A percentile compares a stretch with the other conserved stretches of the same genome.
phyloP scores from a whole-genome alignment of 192 early-diverging fungal species.

The Kickxella alabastrina region DNA sequence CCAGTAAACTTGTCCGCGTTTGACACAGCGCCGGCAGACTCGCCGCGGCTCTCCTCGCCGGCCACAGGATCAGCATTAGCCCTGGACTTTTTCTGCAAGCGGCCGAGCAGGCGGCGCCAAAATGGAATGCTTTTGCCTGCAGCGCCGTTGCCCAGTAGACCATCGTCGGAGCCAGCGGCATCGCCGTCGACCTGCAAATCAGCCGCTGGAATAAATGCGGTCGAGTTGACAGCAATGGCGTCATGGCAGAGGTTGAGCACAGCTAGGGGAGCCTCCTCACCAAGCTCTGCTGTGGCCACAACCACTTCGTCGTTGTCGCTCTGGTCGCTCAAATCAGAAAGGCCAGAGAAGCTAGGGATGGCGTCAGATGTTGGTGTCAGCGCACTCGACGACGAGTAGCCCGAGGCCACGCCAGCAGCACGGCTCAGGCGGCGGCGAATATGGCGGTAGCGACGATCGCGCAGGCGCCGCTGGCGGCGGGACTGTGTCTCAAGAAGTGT shows the following conservation, averaged over 20 bases:
- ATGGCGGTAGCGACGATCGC: constrained; percentile 37
- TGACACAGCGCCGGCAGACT: constrained; percentile 8
- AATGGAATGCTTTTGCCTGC: constrained; percentile 10
- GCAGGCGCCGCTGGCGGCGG: constrained; percentile 38
- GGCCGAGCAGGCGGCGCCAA: constrained; percentile 25
- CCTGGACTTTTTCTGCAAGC: neutral
- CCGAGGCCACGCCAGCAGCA: constrained; percentile 14
- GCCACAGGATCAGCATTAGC: neutral
- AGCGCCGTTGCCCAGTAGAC: constrained; percentile 10
- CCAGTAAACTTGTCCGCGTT: constrained; percentile 64
- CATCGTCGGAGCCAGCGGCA: constrained; percentile 24
- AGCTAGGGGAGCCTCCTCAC: constrained; percentile 43
- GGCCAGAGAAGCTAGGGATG: constrained; percentile 39
- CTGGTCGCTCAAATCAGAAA: constrained; percentile 46
- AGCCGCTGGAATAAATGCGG: constrained; percentile 58
- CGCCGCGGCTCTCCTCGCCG: constrained; percentile 25
- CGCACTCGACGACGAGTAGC: constrained; percentile 48
- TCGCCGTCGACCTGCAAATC: constrained; percentile 7
- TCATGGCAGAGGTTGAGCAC: constrained; percentile 59
- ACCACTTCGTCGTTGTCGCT: constrained; percentile 50
- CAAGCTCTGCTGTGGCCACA: constrained; percentile 52
- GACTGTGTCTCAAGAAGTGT: constrained; percentile 43
- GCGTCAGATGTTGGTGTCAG: constrained; percentile 39
- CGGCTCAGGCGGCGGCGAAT: constrained; percentile 42
- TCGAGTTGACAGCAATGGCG: constrained; percentile 77